Evolutionary conservation across 2,329 filamentous ascomycete genomes (phyloP).

Genomic region (Didymella glomerata): DNA sequence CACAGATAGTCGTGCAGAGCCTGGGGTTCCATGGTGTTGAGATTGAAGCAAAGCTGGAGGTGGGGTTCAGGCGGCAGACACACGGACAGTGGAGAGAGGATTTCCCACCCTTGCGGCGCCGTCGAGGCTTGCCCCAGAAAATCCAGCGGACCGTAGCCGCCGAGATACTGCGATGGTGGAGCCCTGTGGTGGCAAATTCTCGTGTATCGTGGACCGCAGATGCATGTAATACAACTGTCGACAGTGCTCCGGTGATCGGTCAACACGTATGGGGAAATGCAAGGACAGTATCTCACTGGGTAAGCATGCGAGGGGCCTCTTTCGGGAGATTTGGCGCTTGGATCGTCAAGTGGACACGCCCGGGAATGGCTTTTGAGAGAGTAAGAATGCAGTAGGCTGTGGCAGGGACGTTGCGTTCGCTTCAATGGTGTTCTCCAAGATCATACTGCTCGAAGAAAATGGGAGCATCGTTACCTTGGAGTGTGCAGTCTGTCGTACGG

Average conservation of each 20-base stretch:
- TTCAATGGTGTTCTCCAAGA: neutral
- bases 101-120: conserved; percentile 10
- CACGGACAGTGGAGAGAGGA: conserved; percentile 18
- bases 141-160: conserved; percentile 11
- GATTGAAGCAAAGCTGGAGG: neutral
- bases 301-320: neutral
- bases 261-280: neutral
- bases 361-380: neutral
- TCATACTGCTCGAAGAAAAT: neutral
- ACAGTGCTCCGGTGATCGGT: neutral
- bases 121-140: conserved; percentile 5
- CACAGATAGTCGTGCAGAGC: too few relatives aligned
- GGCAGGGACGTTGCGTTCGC: too few relatives aligned
- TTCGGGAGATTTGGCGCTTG: neutral
- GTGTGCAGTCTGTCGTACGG: neutral
- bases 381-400: neutral
- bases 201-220: neutral
- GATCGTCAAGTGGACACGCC: neutral
- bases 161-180: conserved; percentile 5
- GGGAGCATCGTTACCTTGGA: neutral
- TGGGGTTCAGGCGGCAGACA: conserved; percentile 4
- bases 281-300: neutral
- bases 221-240: neutral
- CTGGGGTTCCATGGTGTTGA: neutral
- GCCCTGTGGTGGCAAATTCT: conserved; percentile 11